A percentile compares a stretch with the other conserved stretches of the same genome.
These are phyloP conservation scores for Aspergillus sp. DNA, from an alignment of 2,329 filamentous ascomycete genomes.

Conservation along the genomic window DNA sequence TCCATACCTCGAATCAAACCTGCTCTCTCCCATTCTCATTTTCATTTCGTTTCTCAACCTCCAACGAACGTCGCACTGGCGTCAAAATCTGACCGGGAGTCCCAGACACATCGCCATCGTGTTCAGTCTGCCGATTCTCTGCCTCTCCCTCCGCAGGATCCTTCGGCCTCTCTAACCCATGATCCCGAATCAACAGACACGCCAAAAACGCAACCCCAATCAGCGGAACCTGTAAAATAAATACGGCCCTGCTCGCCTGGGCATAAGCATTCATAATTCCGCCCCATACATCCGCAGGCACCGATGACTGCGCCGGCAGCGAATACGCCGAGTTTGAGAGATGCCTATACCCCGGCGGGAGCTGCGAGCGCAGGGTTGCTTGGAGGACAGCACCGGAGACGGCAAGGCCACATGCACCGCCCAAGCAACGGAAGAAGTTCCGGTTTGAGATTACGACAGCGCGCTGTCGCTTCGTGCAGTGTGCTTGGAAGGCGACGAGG, in stretches of 20 bases:
- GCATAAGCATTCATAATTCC: slow-evolving; percentile 53
- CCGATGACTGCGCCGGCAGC: slow-evolving; percentile 26
- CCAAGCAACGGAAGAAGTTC: slow-evolving; percentile 62
- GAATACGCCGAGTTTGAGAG: slow-evolving; percentile 43
- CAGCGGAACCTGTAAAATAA: slow-evolving; percentile 57
- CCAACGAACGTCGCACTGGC: not conserved
- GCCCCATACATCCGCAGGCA: slow-evolving; percentile 36
- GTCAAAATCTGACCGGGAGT: not conserved
- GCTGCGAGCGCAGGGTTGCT: slow-evolving; percentile 36
- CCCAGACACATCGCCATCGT: slow-evolving; percentile 20
- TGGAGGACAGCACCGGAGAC: slow-evolving; percentile 55
- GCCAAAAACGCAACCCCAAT: slow-evolving; percentile 52
- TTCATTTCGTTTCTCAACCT: not conserved
- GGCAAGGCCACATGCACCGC: slow-evolving; percentile 59
- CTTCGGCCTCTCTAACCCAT: slow-evolving; percentile 44
- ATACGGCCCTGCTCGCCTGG: slow-evolving; percentile 54
- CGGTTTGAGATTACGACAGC: slow-evolving; percentile 63
- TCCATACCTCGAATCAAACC: not conserved
- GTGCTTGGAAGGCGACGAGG: slow-evolving; percentile 59
- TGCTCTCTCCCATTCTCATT: not conserved
- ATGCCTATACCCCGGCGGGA: slow-evolving; percentile 39
- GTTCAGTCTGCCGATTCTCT: slow-evolving; percentile 18
- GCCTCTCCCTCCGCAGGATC: slow-evolving; percentile 28
- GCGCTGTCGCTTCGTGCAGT: slow-evolving; percentile 56
- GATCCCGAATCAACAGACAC: slow-evolving; percentile 54